A percentile compares a stretch with the other conserved stretches of the same genome.
Evolutionary conservation across 352 stramenopile genomes (phyloP).

Genomic region (Hyphochytrium catenoides): DNA sequence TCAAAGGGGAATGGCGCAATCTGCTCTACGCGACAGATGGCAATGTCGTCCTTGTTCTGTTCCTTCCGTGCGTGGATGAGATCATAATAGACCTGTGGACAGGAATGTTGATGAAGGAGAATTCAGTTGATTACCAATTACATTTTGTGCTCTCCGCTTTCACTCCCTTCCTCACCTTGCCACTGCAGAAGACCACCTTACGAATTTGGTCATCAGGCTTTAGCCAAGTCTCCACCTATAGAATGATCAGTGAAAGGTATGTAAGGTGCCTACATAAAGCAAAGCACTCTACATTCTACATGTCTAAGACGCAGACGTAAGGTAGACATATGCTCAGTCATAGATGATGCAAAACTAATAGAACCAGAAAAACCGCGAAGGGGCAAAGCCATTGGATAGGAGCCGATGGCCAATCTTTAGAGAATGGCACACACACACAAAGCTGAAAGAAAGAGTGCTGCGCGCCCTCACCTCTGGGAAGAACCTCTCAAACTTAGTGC

Average conservation of each 20-base stretch:
- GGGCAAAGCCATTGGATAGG: too few species aligned
- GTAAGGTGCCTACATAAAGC: slow-evolving; percentile 4
- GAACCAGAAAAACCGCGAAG: too few species aligned
- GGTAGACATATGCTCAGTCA: too few species aligned
- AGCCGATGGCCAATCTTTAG: too few species aligned
- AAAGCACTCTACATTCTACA: too few species aligned
- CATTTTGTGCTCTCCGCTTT: slow-evolving; percentile 52
- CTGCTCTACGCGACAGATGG: slow-evolving; percentile 83
- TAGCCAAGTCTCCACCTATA: slow-evolving; percentile 15
- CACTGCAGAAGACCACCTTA: slow-evolving; percentile 76
- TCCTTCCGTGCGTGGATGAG: slow-evolving; percentile 26
- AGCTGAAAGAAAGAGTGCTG: too few species aligned
- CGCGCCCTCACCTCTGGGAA: slow-evolving; percentile 48
- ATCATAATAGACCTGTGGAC: too few species aligned
- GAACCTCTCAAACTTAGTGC: slow-evolving; percentile 73
- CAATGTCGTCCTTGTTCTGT: slow-evolving; percentile 22
- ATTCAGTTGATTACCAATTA: too few species aligned
- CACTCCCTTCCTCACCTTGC: slow-evolving; percentile 82
- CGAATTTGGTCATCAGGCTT: slow-evolving; percentile 27
- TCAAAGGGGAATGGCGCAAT: slow-evolving; percentile 94
- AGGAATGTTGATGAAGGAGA: too few species aligned
- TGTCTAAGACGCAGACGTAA: too few species aligned
- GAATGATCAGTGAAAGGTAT: slow-evolving; percentile 3
- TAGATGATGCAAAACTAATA: too few species aligned
- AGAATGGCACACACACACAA: too few species aligned